These are phyloP conservation scores for Neurospora sp. DNA, from an alignment of 495 filamentous ascomycete genomes.

Conservation along the genomic window DNA sequence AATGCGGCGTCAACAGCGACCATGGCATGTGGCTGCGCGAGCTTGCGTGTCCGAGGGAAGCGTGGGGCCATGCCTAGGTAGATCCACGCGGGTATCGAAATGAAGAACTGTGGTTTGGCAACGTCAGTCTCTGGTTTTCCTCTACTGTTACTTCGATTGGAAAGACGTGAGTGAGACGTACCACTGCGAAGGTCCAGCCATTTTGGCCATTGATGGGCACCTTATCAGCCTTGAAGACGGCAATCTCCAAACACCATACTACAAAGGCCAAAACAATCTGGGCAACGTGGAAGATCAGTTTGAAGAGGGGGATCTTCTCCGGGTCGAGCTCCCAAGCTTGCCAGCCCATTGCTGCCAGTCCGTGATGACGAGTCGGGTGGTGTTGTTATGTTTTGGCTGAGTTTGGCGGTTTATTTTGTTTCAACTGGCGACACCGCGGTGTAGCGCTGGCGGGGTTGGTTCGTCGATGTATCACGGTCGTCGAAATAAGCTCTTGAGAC, in stretches of 20 bases:
- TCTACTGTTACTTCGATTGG: not conserved
- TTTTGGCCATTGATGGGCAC: slow-evolving; percentile 56
- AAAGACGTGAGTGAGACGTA: slow-evolving; percentile 30
- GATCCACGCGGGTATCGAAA: slow-evolving; percentile 70
- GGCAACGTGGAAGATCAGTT: slow-evolving; percentile 44
- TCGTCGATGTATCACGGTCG: not conserved
- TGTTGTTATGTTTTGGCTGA: not conserved
- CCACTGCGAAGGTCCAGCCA: slow-evolving; percentile 68
- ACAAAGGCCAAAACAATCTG: slow-evolving; percentile 63
- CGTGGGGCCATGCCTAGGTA: slow-evolving; percentile 77
- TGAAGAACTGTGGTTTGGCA: slow-evolving; percentile 55
- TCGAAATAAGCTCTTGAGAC: not conserved
- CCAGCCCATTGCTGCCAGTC: slow-evolving; percentile 15
- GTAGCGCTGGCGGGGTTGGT: not conserved
- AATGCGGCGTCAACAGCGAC: slow-evolving; percentile 63
- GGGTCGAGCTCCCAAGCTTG: slow-evolving; percentile 38
- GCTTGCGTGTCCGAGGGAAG: slow-evolving; percentile 67
- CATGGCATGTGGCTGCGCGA: slow-evolving; percentile 77
- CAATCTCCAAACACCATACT: slow-evolving; percentile 61
- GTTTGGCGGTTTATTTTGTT: not conserved
- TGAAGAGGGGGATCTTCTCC: slow-evolving; percentile 44
- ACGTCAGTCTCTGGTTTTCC: slow-evolving; percentile 1
- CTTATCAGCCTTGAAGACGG: slow-evolving; percentile 52
- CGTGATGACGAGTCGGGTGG: not conserved
- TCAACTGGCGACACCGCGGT: not conserved